Base-by-base conservation (phyloP, 2,329 filamentous ascomycete genomes). In the Fusarium tjaetaba region DNA sequence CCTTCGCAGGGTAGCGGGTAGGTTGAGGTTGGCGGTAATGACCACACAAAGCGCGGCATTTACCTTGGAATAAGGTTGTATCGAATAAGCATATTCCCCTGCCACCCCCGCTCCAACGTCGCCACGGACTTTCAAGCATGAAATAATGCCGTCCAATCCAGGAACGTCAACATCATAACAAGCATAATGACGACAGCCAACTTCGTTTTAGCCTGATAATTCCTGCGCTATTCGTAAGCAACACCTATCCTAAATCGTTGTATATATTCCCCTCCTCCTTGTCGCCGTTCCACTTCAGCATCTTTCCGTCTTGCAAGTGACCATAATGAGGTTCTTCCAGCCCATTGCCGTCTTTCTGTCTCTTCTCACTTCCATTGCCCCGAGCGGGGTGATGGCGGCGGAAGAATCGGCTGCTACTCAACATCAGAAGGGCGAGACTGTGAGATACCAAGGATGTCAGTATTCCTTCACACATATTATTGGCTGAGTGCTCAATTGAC, bases 371-470 rank as follows among this genome's bases (percentile, higher is more conserved):
- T 48, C 38, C 10, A 13, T 39, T 22, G 10, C 41, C 30, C 41
- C 65, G 5, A 41, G 26, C 5, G 66, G 60, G 51, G 67, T 38
- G 28, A 15, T 32, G 39, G 67, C 65, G 30, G 66, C 52, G 10
- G 46, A 60, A 43, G 20, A 34, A 1, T 45, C 64, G 15, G 49
- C 65, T 36, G 22, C 34, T 32, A n/a, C 15, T 22, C 49, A 49
- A 8, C n/a, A 36, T 9, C 32, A 11, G 22, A 49, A 30, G 8
- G 68, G 69, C 2, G 26, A 56, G 7, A 45, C 45, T 14, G 18
- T 53, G 22, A 43, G 51, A 11, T 72, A 70, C 8, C 30, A 72
- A 55, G 69, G 69, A 48, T 22, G 58, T 49, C 3, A 60, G 64
- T 39, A 53, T n/a, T 24, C 26, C 15, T n/a, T 11, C n/a, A 1